These are phyloP conservation scores for Plasmopara viticola DNA, from an alignment of 352 stramenopile species.

Conservation along the genomic window DNA sequence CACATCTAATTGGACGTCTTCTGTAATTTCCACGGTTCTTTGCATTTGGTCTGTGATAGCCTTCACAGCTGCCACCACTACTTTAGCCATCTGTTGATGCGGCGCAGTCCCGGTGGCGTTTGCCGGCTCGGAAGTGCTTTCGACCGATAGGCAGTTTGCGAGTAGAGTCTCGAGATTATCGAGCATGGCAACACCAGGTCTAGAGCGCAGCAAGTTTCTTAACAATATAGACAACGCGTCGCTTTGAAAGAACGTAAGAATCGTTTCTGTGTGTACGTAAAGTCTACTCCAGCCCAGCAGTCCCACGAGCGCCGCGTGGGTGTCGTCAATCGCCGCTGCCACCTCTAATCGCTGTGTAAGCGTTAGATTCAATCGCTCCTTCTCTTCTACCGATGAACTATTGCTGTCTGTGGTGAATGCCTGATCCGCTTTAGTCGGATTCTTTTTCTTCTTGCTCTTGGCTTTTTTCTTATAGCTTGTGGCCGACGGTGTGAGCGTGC, in stretches of 20 bases:
- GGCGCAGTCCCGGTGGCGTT: constrained; percentile 6
- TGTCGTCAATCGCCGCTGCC: constrained; percentile 53
- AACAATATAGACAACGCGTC: constrained; percentile 55
- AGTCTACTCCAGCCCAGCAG: constrained; percentile 69
- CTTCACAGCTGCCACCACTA: constrained; percentile 38
- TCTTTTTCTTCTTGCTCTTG: constrained; percentile 33
- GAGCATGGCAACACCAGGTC: constrained; percentile 28
- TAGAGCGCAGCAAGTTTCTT: constrained; percentile 47
- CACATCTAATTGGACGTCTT: constrained; percentile 25
- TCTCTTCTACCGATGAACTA: constrained; percentile 2
- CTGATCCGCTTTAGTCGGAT: constrained; percentile 12
- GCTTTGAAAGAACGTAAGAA: constrained; percentile 66
- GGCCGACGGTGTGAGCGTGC: constrained; percentile 19
- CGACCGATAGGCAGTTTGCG: constrained; percentile 50
- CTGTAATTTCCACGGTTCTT: constrained; percentile 14
- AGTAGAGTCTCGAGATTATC: constrained; percentile 54
- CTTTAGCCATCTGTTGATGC: constrained; percentile 34
- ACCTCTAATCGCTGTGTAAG: constrained; percentile 55
- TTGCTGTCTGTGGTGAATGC: background rate
- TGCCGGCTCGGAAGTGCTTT: constrained; percentile 24
- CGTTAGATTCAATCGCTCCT: constrained; percentile 40
- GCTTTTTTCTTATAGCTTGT: constrained; percentile 13
- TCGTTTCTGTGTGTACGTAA: constrained; percentile 54
- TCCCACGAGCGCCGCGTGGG: constrained; percentile 65
- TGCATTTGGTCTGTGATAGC: constrained; percentile 20